Percentiles rank a stretch among this genome's conserved stretches.
Conservation (phyloP, 768 basidiomycete species). For the Boletellus ananas region DNA sequence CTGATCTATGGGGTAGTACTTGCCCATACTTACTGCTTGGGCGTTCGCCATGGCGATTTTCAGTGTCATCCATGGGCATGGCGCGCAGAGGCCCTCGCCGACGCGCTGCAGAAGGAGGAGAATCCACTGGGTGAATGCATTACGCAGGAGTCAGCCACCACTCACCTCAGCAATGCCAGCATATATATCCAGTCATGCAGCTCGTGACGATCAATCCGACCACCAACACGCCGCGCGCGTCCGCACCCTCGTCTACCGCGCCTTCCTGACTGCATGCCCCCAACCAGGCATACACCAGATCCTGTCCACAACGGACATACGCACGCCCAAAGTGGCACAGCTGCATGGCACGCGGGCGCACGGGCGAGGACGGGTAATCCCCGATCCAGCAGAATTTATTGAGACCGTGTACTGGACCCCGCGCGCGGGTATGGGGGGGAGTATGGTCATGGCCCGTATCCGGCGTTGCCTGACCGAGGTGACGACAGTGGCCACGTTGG, state of each 20-base stretch:
- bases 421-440: constrained; percentile 35
- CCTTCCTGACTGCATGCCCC: constrained; percentile 44
- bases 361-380: no score
- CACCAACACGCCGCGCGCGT: constrained; percentile 48
- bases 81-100: constrained; percentile 32
- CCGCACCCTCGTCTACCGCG: constrained; percentile 62
- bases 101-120: constrained; percentile 37
- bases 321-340: constrained; percentile 64
- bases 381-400: constrained; percentile 22
- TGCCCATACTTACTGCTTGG: no score
- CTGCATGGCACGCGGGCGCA: constrained; percentile 36
- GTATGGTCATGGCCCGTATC: constrained; percentile 2
- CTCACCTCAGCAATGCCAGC: no score
- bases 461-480: constrained; percentile 10
- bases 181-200: constrained; percentile 47
- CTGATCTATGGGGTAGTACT: no score
- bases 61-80: neutral
- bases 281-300: constrained; percentile 54
- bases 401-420: constrained; percentile 79
- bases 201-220: constrained; percentile 34
- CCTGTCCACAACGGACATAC: constrained; percentile 66
- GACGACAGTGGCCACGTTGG: constrained; percentile 1
- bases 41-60: no score
- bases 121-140: constrained; percentile 32
- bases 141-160: no score